These are phyloP conservation scores for Akebia trifoliata DNA, from an alignment of 164 flowering plant species.

Conservation along the genomic window DNA sequence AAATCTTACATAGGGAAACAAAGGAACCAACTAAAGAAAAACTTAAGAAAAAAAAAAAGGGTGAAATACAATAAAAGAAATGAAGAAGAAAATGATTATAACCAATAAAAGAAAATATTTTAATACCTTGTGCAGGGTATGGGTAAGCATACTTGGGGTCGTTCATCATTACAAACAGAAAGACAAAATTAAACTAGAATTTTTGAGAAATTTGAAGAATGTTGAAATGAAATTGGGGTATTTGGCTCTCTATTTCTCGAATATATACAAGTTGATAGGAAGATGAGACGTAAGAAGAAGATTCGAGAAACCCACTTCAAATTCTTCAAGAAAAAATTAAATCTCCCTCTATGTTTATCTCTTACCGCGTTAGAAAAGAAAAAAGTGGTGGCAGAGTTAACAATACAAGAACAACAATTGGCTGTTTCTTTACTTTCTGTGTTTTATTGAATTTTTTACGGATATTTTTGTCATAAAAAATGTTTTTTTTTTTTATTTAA, in stretches of 20 bases:
- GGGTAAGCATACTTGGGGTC: constrained; percentile 41
- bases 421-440: too few species aligned
- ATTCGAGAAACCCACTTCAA: constrained; percentile 9
- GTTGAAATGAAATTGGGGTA: not conserved
- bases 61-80: not conserved
- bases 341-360: not conserved
- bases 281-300: not conserved
- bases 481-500: too few species aligned
- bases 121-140: constrained; percentile 34
- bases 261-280: not conserved
- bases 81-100: not conserved
- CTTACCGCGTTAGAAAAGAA: not conserved
- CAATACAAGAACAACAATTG: too few species aligned
- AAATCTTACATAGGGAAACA: too few species aligned
- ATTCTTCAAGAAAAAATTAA: too few species aligned
- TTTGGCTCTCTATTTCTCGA: not conserved
- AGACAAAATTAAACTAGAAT: not conserved
- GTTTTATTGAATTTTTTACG: too few species aligned
- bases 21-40: too few species aligned
- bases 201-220: not conserved
- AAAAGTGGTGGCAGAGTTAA: not conserved
- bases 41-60: not conserved
- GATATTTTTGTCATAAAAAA: too few species aligned
- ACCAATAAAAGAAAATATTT: not conserved
- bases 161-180: constrained; percentile 16